Percentiles rank a stretch among this genome's conserved stretches.
phyloP scores from a whole-genome alignment of 2,329 filamentous ascomycete species.

The Penicillium sp. region DNA sequence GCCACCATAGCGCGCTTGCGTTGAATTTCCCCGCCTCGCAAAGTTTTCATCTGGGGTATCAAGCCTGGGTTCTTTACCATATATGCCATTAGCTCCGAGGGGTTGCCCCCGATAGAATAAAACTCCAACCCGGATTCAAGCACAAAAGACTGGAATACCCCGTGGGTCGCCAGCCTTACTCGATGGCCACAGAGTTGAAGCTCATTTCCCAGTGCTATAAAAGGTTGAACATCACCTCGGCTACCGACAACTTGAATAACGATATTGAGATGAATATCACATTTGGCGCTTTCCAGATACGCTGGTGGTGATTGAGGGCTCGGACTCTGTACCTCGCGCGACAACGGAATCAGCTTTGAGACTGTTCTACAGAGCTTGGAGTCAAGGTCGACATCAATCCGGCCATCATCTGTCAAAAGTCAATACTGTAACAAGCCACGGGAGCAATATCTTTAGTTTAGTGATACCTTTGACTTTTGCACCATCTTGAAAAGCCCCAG shows the following conservation, averaged over 20 bases:
- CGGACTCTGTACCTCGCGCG: conserved; percentile 9
- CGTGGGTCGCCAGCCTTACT: conserved; percentile 62
- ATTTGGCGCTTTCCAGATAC: too few relatives aligned
- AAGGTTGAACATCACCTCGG: conserved; percentile 63
- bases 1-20: conserved; percentile 39
- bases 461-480: too few relatives aligned
- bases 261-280: conserved; percentile 50
- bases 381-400: conserved; percentile 28
- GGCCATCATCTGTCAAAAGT: conserved; percentile 26
- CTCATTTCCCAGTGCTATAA: conserved; percentile 59
- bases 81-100: conserved; percentile 55
- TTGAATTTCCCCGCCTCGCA: conserved; percentile 40
- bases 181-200: conserved; percentile 58
- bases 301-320: too few relatives aligned
- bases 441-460: too few relatives aligned
- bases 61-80: conserved; percentile 56
- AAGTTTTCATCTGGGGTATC: conserved; percentile 41
- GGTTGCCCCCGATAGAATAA: conserved; percentile 62
- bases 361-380: conserved; percentile 27
- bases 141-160: conserved; percentile 59
- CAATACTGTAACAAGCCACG: too few relatives aligned
- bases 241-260: conserved; percentile 63
- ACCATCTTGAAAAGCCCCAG: too few relatives aligned
- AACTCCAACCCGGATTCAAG: conserved; percentile 58
- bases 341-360: conserved; percentile 24